These are phyloP conservation scores for Inonotus hispidus DNA, from an alignment of 1,284 basidiomycete genomes.

Conservation along the genomic window DNA sequence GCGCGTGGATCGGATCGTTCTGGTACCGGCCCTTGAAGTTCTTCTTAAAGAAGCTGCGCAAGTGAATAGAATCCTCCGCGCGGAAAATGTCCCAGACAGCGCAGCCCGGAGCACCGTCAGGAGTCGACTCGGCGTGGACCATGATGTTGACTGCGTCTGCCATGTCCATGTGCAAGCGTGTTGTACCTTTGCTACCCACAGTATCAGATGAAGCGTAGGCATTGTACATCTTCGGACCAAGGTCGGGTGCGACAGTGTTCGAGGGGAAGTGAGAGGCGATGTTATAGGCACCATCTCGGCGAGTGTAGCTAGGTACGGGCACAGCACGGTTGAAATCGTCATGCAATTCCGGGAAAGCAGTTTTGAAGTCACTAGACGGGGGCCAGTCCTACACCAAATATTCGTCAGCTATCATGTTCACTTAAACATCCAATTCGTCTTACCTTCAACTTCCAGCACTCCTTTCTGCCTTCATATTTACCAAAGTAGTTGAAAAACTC, in stretches of 20 bases:
- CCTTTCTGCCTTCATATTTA: slow-evolving; percentile 47
- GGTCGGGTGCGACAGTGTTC: slow-evolving; percentile 81
- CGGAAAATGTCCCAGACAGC: slow-evolving; percentile 93
- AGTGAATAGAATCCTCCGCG: slow-evolving; percentile 73
- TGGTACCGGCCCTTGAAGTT: slow-evolving; percentile 47
- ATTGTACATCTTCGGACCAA: slow-evolving; percentile 84
- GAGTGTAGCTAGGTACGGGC: slow-evolving; percentile 84
- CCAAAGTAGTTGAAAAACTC: slow-evolving; percentile 84
- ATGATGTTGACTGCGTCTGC: slow-evolving; percentile 94
- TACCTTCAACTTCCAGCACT: slow-evolving; percentile 82
- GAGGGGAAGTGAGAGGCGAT: slow-evolving; percentile 84
- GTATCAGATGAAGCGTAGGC: slow-evolving; percentile 61
- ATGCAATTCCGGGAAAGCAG: slow-evolving; percentile 81
- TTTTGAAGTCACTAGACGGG: slow-evolving; percentile 76
- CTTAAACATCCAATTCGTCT: not conserved
- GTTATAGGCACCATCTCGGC: slow-evolving; percentile 84
- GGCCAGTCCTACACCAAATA: slow-evolving; percentile 79
- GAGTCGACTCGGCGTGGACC: slow-evolving; percentile 61
- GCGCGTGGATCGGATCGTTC: slow-evolving; percentile 88
- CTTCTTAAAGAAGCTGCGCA: slow-evolving; percentile 68
- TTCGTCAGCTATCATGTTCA: not conserved
- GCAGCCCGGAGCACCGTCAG: slow-evolving; percentile 66
- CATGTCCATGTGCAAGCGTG: slow-evolving; percentile 93
- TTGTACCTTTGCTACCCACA: slow-evolving; percentile 72
- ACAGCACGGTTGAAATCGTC: slow-evolving; percentile 80